A percentile compares a stretch with the other conserved stretches of the same genome.
These are phyloP conservation scores for Xylariaceae sp. DNA, from an alignment of 2,329 filamentous ascomycete genomes.

Conservation along the genomic window DNA sequence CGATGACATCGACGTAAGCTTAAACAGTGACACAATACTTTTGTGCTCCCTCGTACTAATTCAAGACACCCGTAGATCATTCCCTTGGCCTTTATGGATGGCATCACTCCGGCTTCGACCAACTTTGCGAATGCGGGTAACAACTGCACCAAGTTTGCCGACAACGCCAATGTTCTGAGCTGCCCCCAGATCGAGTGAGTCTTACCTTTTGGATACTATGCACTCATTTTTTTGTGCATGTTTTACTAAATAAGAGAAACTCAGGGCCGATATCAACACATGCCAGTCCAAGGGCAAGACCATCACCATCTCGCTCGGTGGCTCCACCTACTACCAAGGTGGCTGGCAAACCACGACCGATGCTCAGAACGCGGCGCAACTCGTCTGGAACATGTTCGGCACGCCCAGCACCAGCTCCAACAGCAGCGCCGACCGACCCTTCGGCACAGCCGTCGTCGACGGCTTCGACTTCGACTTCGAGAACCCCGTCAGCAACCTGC, in stretches of 20 bases:
- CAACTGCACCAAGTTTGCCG: conserved; percentile 55
- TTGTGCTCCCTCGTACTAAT: neutral
- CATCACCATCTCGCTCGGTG: conserved; percentile 69
- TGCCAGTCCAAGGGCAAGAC: conserved; percentile 67
- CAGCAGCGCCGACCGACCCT: conserved; percentile 53
- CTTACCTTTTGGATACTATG: neutral
- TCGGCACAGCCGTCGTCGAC: conserved; percentile 62
- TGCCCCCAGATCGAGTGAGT: conserved; percentile 63
- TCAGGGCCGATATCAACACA: conserved; percentile 45
- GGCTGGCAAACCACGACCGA: conserved; percentile 47
- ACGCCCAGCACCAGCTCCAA: conserved; percentile 38
- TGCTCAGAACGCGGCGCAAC: conserved; percentile 54
- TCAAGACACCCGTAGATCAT: conserved; percentile 47
- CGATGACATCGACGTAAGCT: conserved; percentile 41
- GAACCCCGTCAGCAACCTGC: conserved; percentile 53
- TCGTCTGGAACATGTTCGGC: conserved; percentile 68
- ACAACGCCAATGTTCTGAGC: conserved; percentile 48
- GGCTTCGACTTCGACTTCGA: conserved; percentile 78
- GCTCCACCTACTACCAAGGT: conserved; percentile 64
- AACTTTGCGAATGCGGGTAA: conserved; percentile 63
- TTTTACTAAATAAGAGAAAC: conserved; percentile 1
- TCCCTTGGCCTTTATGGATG: conserved; percentile 59
- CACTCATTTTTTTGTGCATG: neutral
- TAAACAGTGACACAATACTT: neutral
- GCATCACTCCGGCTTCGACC: conserved; percentile 49